These are phyloP conservation scores for Claviceps quebecensis DNA, from an alignment of 2,329 filamentous ascomycete species.

Conservation along the genomic window DNA sequence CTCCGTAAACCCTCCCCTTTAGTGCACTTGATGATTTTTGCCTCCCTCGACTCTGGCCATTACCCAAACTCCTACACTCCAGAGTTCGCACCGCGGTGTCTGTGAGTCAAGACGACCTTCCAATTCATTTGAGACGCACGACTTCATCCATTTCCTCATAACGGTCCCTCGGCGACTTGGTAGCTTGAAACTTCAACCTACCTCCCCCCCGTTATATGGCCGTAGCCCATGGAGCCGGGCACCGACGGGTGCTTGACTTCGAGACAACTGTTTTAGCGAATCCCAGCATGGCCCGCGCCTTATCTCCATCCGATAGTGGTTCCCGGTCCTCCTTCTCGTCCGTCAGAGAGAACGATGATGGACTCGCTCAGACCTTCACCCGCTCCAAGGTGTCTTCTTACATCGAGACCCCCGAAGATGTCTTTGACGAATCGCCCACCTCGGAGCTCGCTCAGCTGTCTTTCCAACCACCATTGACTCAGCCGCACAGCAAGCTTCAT, in stretches of 20 bases:
- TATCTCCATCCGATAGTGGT: slow-evolving; percentile 24
- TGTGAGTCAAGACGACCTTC: neutral
- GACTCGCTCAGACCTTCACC: slow-evolving; percentile 48
- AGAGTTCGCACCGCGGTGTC: no score
- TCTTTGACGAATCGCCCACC: slow-evolving; percentile 35
- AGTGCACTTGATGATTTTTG: neutral
- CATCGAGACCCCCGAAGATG: slow-evolving; percentile 32
- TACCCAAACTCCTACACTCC: neutral
- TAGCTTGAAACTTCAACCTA: neutral
- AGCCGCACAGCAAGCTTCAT: slow-evolving; percentile 41
- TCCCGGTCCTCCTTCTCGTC: slow-evolving; percentile 47
- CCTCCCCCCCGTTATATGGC: slow-evolving; percentile 13
- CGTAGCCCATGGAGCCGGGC: slow-evolving; percentile 13
- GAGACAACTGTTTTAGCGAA: slow-evolving; percentile 21
- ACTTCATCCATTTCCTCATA: neutral
- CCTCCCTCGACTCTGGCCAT: neutral
- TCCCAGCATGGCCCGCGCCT: slow-evolving; percentile 23
- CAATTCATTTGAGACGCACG: neutral
- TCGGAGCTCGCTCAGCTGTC: slow-evolving; percentile 28
- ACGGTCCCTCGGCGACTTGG: neutral
- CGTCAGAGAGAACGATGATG: slow-evolving; percentile 44
- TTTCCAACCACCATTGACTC: slow-evolving; percentile 38
- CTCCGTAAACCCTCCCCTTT: neutral
- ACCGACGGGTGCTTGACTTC: slow-evolving; percentile 19
- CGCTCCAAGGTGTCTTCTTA: slow-evolving; percentile 49